Evolutionary conservation across 1,139 yeast species (phyloP), one percentile per base, ranked within the genome.

Genomic region (Suhomyces coccinellae): DNA sequence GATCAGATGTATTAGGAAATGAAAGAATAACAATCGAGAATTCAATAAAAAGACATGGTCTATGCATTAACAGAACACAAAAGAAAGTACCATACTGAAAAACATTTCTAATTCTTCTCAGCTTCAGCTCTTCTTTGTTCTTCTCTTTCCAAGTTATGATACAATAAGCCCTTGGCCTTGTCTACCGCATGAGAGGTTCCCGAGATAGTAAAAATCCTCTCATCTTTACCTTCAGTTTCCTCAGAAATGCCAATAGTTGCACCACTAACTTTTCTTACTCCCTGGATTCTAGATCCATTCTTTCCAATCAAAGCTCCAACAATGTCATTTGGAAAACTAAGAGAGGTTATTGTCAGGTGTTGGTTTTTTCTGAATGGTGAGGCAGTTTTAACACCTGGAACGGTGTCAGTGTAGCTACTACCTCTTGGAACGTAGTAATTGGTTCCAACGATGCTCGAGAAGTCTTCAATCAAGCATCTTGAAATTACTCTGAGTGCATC

Each of bases 281-380:
- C 96, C 62, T 87, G 95, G 56, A 90, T 88, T 67, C 95, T 79
- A 37, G 87, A 72, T 37, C 97, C 97, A 54, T 85, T 84, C 57
- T 85, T 85, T 54, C 97, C 97, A 58, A 90, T 88, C 47, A 90
- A 75, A 41, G 96, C 95, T 39, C 97, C 97, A 41, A 90, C 96
- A 71, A 85, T 83, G 49, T 84, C 90, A 54, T 87, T 84, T 33
- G 96, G 89, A 62, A 89, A 85, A 16, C 54, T 45, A 29, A 57
- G 41, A 7, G 58, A 44, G 4, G 50, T 41, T 20, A 54, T 49
- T 15, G 46, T 40, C 22, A 43, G 37, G 15, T 38, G 49, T 29
- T 46, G 50, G 10, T 38, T 38, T 30, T 44, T 48, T 42, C 45
- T 48, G 43, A 26, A 47, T 13, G 49, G 33, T 14, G 66, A 48